phyloP scores from a whole-genome alignment of 768 basidiomycete genomes.

The Tremella fuciformis region DNA sequence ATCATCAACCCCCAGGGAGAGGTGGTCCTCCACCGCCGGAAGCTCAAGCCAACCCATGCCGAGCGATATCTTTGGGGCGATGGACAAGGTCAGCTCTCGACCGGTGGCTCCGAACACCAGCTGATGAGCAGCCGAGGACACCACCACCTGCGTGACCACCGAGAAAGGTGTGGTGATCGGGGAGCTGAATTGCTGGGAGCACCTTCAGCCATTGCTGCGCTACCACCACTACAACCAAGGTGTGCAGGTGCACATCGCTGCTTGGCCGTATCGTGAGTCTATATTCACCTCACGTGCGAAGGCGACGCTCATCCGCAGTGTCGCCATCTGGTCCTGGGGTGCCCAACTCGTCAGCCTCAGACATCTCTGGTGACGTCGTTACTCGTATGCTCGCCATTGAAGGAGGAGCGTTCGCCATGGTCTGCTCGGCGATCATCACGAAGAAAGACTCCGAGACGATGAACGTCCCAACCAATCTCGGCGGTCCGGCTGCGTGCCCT shows the following conservation, averaged over 20 bases:
- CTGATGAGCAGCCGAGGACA: constrained; percentile 2
- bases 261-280: constrained; percentile 14
- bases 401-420: constrained; percentile 11
- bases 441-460: constrained; percentile 6
- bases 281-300: background rate
- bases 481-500: constrained; percentile 9
- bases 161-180: constrained; percentile 8
- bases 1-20: constrained; percentile 7
- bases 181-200: constrained; percentile 12
- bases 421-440: constrained; percentile 9
- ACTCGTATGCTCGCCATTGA: constrained; percentile 9
- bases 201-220: constrained; percentile 12
- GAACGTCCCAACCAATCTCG: background rate
- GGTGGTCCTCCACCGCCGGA: constrained; percentile 5
- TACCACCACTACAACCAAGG: constrained; percentile 17
- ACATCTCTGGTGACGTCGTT: constrained; percentile 10
- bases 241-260: constrained; percentile 12
- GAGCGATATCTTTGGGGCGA: constrained; percentile 13
- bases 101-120: background rate
- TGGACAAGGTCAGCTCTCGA: constrained; percentile 6
- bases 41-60: constrained; percentile 13
- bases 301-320: background rate
- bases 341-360: background rate
- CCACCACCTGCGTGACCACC: constrained; percentile 1
- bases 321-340: constrained; percentile 5